Evolutionary conservation across 2,329 filamentous ascomycete genomes (phyloP).

Genomic region (Colletotrichum shisoi): DNA sequence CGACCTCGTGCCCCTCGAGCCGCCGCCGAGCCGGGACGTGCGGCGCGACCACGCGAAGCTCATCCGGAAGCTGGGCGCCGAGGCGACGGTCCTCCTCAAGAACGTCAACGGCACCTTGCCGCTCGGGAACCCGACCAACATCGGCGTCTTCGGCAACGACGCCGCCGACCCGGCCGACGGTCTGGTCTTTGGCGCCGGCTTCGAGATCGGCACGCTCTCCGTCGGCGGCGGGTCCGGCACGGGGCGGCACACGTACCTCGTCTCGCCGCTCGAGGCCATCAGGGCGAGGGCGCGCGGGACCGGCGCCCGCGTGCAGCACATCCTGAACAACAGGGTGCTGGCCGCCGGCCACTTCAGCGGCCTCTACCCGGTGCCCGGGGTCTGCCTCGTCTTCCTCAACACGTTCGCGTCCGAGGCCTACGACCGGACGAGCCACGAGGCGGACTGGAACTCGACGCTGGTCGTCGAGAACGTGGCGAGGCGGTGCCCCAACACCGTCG

Average conservation of each 20-base stretch:
- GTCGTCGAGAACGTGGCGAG: conserved; percentile 61
- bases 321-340: conserved; percentile 47
- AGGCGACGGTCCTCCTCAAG: conserved; percentile 71
- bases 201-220: conserved; percentile 68
- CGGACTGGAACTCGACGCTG: conserved; percentile 69
- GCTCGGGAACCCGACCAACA: conserved; percentile 59
- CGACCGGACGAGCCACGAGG: conserved; percentile 67
- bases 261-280: conserved; percentile 71
- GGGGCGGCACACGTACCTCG: conserved; percentile 69
- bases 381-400: conserved; percentile 74
- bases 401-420: conserved; percentile 71
- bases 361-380: conserved; percentile 63
- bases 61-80: conserved; percentile 65
- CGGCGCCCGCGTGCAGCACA: conserved; percentile 63
- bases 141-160: conserved; percentile 71
- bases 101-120: conserved; percentile 67
- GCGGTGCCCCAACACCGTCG: conserved; percentile 64
- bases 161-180: conserved; percentile 58
- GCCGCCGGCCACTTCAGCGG: conserved; percentile 61
- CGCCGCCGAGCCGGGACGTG: conserved; percentile 62
- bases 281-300: conserved; percentile 63
- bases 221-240: conserved; percentile 73
- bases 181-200: conserved; percentile 53
- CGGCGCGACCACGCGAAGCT: conserved; percentile 65
- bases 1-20: conserved; percentile 40